Evolutionary conservation across 805 yeast species (phyloP), one percentile per base, ranked within the genome.

Genomic region (Suhomyces pyralidae): DNA sequence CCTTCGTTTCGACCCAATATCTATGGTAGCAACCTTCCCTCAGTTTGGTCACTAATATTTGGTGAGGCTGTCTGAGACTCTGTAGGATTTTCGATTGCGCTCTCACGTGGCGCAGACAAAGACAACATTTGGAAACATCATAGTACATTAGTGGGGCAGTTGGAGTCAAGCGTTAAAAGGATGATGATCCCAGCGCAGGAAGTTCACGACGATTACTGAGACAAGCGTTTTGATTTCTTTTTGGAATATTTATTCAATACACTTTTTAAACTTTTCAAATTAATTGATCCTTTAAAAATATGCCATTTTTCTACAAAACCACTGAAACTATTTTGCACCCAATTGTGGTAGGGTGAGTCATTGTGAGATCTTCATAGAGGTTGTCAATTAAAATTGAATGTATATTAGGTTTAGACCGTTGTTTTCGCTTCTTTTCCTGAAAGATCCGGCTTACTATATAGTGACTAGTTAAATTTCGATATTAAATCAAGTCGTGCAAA

Each of bases 31-130:
- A 42, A 25, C 28, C 45, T 25, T 25, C 45, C 8, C 30, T 22
- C 12, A 42, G 7, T 20, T 10, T n/a, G 45, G 45, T 22, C 26
- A 42, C 26, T 12, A n/a, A 22, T 12, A 25, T n/a, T 25, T 25
- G 14, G 28, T 42, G 45, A 22, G 45, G 46, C 46, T 43, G 28
- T 43, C 46, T 43, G 46, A 38, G 42, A 38, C 42, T 38, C 17
- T 19, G 20, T 15, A 12, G 19, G 24, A 19, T 10, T 17, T 38
- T 19, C 36, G 42, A 38, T 38, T 38, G 42, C 42, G 42, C 42
- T 12, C 14, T 38, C 42, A 38, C 42, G 42, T 38, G 42, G 24
- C 42, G 7, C 24, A 5, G 22, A 17, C 36, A 38, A 12, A n/a
- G 24, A 19, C 24, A 17, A n/a, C n/a, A n/a, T n/a, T n/a, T n/a